Base-by-base conservation (phyloP, 2,329 filamentous ascomycete genomes). In the Celoporthe dispersa region DNA sequence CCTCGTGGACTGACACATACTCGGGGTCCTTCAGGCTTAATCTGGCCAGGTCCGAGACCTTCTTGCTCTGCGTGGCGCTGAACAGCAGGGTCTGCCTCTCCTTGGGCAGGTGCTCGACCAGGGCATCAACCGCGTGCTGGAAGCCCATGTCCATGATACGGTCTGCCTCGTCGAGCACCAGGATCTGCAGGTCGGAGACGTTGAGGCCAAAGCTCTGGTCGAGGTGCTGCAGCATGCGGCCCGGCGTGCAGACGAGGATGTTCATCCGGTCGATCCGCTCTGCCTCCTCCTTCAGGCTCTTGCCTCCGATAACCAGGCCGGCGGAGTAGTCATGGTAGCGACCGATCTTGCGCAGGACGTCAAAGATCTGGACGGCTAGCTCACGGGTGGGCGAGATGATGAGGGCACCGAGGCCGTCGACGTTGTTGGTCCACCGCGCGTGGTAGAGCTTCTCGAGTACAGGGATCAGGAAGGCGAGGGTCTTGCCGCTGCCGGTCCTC, bases 131-230 rank as follows among this genome's bases (percentile, higher is more conserved):
- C 1, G 93, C 93, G 6, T 86, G 85, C 80, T 97, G 91, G 79
- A 99, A 99, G 6, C 96, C 96, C 94, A 98, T 96, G 77, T 99
- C 96, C 87, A 99, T 90, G 77, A 98, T 98, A 53, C 96, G 89
- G 80, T 99, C 96, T 2, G 96, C 96, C 80, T 99, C 96, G 76
- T 99, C 96, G 69, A 99, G 84, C 0, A 99, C 94, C 65, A 99
- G 84, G 79, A 99, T 92, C 81, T 97, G 93, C 73, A 99, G 80
- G 78, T 97, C 96, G 78, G 96, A 92, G 73, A 95, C 92, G 73
- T 95, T 94, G 77, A 99, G 92, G 25, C 91, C 90, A 0, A 94
- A 93, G 0, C 95, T 98, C 83, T 98, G 94, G 77, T 97, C 95
- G 76, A 99, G 85, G 80, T 99, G 96, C 81, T 99, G 96, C 75